Conservation (phyloP, 768 basidiomycete genomes). For the Naganishia randhawae region DNA sequence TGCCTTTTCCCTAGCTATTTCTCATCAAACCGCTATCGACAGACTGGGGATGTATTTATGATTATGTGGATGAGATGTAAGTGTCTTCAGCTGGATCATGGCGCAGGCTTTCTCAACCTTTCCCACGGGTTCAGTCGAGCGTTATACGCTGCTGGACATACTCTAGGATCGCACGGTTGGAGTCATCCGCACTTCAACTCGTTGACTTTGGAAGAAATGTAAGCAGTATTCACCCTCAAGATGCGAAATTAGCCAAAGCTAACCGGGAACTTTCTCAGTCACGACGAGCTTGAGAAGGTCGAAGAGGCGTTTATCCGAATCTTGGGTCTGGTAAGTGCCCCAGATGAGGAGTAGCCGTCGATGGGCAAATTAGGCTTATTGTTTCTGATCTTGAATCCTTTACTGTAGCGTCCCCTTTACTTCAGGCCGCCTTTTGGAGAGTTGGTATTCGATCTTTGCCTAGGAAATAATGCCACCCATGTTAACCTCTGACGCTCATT, state of each 20-base stretch:
- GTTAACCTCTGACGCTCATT: background rate
- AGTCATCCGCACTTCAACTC: constrained; percentile 44
- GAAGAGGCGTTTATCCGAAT: constrained; percentile 49
- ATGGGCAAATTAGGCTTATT: too few relatives aligned
- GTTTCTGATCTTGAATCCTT: background rate
- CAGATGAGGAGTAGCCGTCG: too few relatives aligned
- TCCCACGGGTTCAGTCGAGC: constrained; percentile 21
- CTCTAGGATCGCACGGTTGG: constrained; percentile 49
- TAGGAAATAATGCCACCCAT: background rate
- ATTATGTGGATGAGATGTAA: too few relatives aligned
- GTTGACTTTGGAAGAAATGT: constrained; percentile 26
- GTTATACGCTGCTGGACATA: constrained; percentile 36
- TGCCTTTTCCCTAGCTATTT: background rate
- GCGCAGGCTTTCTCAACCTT: background rate
- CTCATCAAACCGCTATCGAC: background rate
- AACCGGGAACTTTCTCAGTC: background rate
- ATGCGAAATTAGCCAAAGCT: background rate
- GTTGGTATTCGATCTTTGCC: constrained; percentile 1
- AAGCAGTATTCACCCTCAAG: background rate
- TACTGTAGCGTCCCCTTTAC: constrained; percentile 15
- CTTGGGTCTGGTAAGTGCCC: constrained; percentile 35
- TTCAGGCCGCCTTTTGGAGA: constrained; percentile 49
- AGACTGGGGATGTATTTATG: constrained; percentile 13
- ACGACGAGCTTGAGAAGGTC: constrained; percentile 24
- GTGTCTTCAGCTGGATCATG: background rate